phyloP scores from a whole-genome alignment of 1,139 yeast genomes.

The Hanseniaspora gamundiae region DNA sequence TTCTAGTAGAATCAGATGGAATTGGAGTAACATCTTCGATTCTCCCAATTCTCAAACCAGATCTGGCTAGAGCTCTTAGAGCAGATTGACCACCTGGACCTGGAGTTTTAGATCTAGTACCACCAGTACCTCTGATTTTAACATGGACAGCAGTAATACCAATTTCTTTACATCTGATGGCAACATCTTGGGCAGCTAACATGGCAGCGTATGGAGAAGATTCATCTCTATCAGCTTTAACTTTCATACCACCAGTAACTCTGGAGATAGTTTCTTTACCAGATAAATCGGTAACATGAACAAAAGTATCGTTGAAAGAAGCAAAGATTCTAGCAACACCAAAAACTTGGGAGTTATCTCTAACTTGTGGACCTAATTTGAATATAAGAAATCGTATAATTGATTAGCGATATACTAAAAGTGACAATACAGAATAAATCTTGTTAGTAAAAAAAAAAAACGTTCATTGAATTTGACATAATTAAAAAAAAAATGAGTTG shows the following conservation, averaged over 20 bases:
- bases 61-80: constrained; percentile 99
- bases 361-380: constrained; percentile 41
- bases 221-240: constrained; percentile 99
- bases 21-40: constrained; percentile 99
- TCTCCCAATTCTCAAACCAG: constrained; percentile 99
- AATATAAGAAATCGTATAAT: too few relatives aligned
- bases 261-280: constrained; percentile 99
- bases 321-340: constrained; percentile 99
- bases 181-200: constrained; percentile 99
- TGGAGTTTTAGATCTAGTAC: constrained; percentile 99
- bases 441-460: background rate
- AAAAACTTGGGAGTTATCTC: constrained; percentile 96
- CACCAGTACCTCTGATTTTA: constrained; percentile 99
- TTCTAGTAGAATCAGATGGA: constrained; percentile 99
- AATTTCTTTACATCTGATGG: constrained; percentile 97
- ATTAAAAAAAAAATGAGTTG: too few relatives aligned
- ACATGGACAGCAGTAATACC: constrained; percentile 99
- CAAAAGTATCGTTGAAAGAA: constrained; percentile 99
- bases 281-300: constrained; percentile 98
- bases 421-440: too few relatives aligned
- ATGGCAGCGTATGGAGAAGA: constrained; percentile 99
- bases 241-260: constrained; percentile 99
- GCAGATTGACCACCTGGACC: constrained; percentile 99
- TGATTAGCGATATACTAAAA: too few relatives aligned
- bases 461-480: too few relatives aligned